Percentiles rank a stretch among this genome's conserved stretches.
Conservation (phyloP, 169 alveolate species). For the Cryptosporidium viatorum region DNA sequence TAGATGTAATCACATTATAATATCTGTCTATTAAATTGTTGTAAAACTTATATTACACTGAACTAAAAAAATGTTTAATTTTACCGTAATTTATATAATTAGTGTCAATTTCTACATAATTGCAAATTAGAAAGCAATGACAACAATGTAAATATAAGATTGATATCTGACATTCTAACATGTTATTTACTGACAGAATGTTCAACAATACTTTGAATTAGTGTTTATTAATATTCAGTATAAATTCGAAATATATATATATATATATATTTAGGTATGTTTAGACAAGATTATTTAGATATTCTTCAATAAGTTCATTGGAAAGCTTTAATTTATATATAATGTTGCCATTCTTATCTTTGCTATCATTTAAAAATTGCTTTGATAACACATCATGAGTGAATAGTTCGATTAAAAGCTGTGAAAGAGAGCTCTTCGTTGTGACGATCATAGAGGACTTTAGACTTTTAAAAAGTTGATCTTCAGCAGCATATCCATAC, state of each 20-base stretch:
- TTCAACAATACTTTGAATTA: neutral
- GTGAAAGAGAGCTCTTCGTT: constrained; percentile 51
- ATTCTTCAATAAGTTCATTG: constrained; percentile 12
- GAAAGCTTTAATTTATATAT: constrained; percentile 12
- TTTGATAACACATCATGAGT: constrained; percentile 38
- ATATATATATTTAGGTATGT: too few relatives aligned
- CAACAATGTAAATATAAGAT: too few relatives aligned
- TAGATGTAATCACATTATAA: too few relatives aligned
- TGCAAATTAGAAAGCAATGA: neutral
- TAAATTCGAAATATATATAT: neutral
- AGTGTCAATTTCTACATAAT: neutral
- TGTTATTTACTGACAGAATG: neutral
- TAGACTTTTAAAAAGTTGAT: constrained; percentile 11
- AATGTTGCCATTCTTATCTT: neutral
- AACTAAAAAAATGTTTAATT: neutral
- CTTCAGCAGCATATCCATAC: constrained; percentile 45
- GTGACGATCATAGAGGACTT: constrained; percentile 64
- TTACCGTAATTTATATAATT: too few relatives aligned
- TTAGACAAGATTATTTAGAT: neutral
- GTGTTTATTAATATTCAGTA: neutral
- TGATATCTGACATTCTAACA: neutral
- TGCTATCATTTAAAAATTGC: neutral
- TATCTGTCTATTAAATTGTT: too few relatives aligned
- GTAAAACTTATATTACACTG: neutral
- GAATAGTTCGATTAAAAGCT: constrained; percentile 40